phyloP scores from a whole-genome alignment of 768 basidiomycete species.

The Peribolospora baueri region DNA sequence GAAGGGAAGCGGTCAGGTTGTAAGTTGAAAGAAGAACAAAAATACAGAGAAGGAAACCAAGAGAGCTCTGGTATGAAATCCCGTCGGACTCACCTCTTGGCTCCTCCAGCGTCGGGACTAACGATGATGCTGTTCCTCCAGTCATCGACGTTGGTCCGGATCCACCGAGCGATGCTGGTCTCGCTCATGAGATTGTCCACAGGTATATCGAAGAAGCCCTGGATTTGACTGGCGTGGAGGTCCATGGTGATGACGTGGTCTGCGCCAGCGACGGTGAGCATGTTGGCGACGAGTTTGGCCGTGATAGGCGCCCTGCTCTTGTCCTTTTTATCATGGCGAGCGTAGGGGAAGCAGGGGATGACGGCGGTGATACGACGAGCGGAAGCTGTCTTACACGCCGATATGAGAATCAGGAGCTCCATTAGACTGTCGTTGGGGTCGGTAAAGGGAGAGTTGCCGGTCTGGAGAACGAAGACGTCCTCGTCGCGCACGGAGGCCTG shows the following conservation, averaged over 20 bases:
- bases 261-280: conserved; percentile 87
- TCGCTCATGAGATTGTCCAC: conserved; percentile 95
- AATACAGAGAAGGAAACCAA: neutral
- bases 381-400: conserved; percentile 83
- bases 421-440: conserved; percentile 92
- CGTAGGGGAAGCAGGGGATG: conserved; percentile 92
- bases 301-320: conserved; percentile 88
- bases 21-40: neutral
- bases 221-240: conserved; percentile 88
- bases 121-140: conserved; percentile 79
- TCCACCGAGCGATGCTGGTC: conserved; percentile 79
- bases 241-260: conserved; percentile 99
- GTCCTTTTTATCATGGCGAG: conserved; percentile 95
- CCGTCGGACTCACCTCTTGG: conserved; percentile 52
- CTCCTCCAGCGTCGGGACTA: conserved; percentile 90
- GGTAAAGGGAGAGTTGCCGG: conserved; percentile 31
- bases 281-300: conserved; percentile 92
- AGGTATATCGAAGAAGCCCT: conserved; percentile 96
- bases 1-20: neutral
- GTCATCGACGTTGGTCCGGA: conserved; percentile 59
- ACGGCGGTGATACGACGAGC: conserved; percentile 89
- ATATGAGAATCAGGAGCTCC: conserved; percentile 96
- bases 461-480: conserved; percentile 96
- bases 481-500: conserved; percentile 87
- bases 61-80: neutral